A percentile compares a stretch with the other conserved stretches of the same genome.
phyloP scores from a whole-genome alignment of 805 yeast species.

The Priceomyces melissophilus region DNA sequence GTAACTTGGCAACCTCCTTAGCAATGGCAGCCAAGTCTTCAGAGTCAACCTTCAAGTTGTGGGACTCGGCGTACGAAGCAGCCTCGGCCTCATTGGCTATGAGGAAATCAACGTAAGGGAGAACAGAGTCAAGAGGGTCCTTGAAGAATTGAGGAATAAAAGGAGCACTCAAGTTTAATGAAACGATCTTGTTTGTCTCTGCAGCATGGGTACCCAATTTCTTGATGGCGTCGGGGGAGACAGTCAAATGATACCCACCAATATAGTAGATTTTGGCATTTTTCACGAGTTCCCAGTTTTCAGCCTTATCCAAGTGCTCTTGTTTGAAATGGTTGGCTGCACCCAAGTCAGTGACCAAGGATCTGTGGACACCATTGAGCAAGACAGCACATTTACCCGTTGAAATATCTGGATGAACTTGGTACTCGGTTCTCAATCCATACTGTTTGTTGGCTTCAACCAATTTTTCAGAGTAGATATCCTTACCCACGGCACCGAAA shows the following conservation, averaged over 20 bases:
- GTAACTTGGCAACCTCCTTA: conserved; percentile 70
- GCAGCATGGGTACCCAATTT: conserved; percentile 92
- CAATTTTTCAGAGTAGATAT: conserved; percentile 78
- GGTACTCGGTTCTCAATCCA: conserved; percentile 85
- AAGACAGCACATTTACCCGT: conserved; percentile 99
- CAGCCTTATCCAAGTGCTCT: conserved; percentile 80
- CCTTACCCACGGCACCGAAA: conserved; percentile 96
- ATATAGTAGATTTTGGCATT: conserved; percentile 80
- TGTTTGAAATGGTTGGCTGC: conserved; percentile 98
- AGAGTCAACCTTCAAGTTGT: conserved; percentile 49
- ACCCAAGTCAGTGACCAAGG: conserved; percentile 91
- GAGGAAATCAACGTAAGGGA: conserved; percentile 86
- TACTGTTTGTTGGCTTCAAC: conserved; percentile 79
- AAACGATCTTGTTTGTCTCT: conserved; percentile 69
- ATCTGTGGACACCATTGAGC: conserved; percentile 83
- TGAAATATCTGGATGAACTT: conserved; percentile 68
- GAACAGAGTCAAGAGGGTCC: conserved; percentile 73
- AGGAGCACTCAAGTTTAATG: conserved; percentile 92
- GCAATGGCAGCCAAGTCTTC: conserved; percentile 75
- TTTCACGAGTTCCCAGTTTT: conserved; percentile 85
- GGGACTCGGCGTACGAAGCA: conserved; percentile 86
- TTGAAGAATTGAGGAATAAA: conserved; percentile 95
- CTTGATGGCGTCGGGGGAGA: conserved; percentile 90
- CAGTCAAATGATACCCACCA: conserved; percentile 99
- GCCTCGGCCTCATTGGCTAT: conserved; percentile 98